Percentiles rank a stretch among this genome's conserved stretches.
Conservation (phyloP, 1,139 yeast species). For the Candida tetrigidarum region DNA sequence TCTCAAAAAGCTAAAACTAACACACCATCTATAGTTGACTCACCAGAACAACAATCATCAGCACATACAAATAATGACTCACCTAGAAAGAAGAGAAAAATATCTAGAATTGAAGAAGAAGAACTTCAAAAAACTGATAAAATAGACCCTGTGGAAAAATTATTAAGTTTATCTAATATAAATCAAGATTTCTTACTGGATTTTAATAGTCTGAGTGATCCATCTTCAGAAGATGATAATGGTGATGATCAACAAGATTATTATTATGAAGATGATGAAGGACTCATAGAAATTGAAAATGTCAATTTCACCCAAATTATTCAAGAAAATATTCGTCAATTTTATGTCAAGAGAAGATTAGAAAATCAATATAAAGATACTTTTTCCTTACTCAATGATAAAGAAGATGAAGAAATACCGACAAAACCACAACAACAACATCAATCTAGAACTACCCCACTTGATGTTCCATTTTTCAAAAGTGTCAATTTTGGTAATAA, state of each 20-base stretch:
- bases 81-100: constrained; percentile 22
- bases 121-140: constrained; percentile 28
- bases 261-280: constrained; percentile 16
- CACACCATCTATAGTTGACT: constrained; percentile 8
- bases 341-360: constrained; percentile 27
- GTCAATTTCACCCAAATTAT: constrained; percentile 44
- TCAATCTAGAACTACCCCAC: constrained; percentile 5
- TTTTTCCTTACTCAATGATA: constrained; percentile 37
- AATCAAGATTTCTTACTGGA: constrained; percentile 22
- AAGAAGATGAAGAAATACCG: background rate
- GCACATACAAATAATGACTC: constrained; percentile 15
- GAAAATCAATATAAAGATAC: constrained; percentile 23
- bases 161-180: constrained; percentile 40
- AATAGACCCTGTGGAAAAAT: constrained; percentile 50
- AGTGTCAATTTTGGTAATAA: constrained; percentile 40
- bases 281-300: constrained; percentile 22
- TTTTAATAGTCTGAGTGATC: constrained; percentile 11
- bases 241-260: constrained; percentile 15
- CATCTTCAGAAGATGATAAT: constrained; percentile 10
- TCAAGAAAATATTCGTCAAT: constrained; percentile 43
- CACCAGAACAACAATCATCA: constrained; percentile 8
- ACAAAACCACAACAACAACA: constrained; percentile 7
- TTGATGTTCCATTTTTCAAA: constrained; percentile 39
- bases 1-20: constrained; percentile 23
- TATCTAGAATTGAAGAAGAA: constrained; percentile 17